phyloP scores from a whole-genome alignment of 768 basidiomycete genomes.

The Leccinum subgranulosum region DNA sequence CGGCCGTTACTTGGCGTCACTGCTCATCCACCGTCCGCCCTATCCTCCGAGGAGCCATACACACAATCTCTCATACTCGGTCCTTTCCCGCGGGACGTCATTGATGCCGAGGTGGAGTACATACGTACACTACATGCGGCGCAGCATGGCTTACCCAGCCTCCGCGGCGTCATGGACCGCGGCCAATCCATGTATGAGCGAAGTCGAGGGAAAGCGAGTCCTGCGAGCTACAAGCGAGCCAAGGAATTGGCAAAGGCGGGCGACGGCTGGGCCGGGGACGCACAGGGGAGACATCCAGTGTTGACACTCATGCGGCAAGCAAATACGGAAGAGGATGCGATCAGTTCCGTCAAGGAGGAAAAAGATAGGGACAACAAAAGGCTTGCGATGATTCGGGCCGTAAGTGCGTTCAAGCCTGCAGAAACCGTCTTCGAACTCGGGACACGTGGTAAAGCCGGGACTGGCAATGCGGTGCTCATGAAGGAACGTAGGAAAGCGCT shows the following conservation, averaged over 20 bases:
- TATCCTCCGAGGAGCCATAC: slow-evolving; percentile 57
- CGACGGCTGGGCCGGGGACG: slow-evolving; percentile 64
- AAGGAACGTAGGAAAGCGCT: slow-evolving; percentile 81
- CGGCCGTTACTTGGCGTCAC: slow-evolving; percentile 60
- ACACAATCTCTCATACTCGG: slow-evolving; percentile 77
- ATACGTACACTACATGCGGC: slow-evolving; percentile 60
- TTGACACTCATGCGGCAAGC: slow-evolving; percentile 41
- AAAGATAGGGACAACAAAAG: slow-evolving; percentile 40
- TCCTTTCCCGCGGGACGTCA: slow-evolving; percentile 69
- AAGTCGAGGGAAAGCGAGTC: slow-evolving; percentile 86
- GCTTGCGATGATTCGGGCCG: slow-evolving; percentile 64
- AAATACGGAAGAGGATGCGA: slow-evolving; percentile 28
- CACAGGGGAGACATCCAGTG: slow-evolving; percentile 70
- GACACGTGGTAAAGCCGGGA: slow-evolving; percentile 58
- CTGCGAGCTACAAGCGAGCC: slow-evolving; percentile 80
- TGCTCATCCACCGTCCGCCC: slow-evolving; percentile 28
- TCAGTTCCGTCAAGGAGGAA: slow-evolving; percentile 34
- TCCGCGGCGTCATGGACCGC: slow-evolving; percentile 81
- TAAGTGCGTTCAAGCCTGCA: slow-evolving; percentile 77
- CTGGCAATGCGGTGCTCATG: slow-evolving; percentile 73
- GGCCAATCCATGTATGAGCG: slow-evolving; percentile 95
- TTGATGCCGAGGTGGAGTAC: slow-evolving; percentile 86
- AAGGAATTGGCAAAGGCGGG: slow-evolving; percentile 77
- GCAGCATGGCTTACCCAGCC: slow-evolving; percentile 58
- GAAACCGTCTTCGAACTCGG: slow-evolving; percentile 94